Base-by-base conservation (phyloP, 2,329 filamentous ascomycete genomes). In the Botrytis aclada region DNA sequence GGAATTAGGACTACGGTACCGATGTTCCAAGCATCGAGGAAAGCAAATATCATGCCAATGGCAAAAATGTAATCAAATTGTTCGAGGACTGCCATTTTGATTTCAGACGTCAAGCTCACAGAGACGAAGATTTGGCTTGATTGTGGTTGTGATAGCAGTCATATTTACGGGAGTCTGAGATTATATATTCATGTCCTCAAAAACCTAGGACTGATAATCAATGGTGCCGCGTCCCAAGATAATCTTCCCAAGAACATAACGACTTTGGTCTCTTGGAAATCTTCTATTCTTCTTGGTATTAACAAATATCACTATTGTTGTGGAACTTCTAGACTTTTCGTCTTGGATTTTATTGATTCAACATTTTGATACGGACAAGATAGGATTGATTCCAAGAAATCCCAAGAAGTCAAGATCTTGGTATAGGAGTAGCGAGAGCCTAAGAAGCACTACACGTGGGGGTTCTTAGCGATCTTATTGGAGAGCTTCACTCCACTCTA, bases 11-110 rank as follows among this genome's bases (percentile, higher is more conserved):
- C 79, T 54, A 51, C 22, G 74, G 77, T 75, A 84, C 87, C 87
- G 74, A 88, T 88, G 78, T 88, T 88, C 84, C 85, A 88, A n/a
- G 86, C 86, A 81, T 88, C 87, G 32, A 88, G 84, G 70, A 86
- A 84, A 37, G 87, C 85, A 79, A 88, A 88, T 67, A 88, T 81
- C 51, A 45, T 70, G 66, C 66, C 56, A 70, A 70, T 70, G 45
- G 45, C 64, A 66, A 66, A 66, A 34, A 66, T 39, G 18, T 66
- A 66, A 29, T 66, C 64, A 54, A 39, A 66, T 29, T 66, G 64
- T 39, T 66, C 64, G 9, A 66, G 64, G 64, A 66, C 64, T n/a
- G 64, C 64, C 64, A 66, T 66, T 29, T 66, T 66, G 25, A 39
- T 29, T 39, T 18, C 12, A 47, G 25, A 6, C 14, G 8, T 29